Evolutionary conservation across 176 grass and related monocot genomes (phyloP).

Genomic region (Paspalum notatum): DNA sequence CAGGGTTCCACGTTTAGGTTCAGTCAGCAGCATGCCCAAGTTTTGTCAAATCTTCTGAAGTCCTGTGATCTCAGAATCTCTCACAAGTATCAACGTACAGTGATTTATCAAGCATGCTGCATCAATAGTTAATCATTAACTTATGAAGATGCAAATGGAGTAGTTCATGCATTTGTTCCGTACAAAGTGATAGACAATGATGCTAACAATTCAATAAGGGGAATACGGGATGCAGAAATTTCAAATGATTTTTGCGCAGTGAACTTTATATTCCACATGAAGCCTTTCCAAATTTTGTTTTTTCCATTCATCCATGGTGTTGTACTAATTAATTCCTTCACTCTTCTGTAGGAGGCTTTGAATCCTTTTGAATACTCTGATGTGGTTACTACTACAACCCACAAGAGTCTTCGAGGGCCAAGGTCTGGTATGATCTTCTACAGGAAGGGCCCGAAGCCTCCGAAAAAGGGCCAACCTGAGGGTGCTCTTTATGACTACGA

Average conservation of each 20-base stretch:
- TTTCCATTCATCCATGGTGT: neutral
- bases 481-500: conserved; percentile 89
- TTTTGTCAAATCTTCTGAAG: neutral
- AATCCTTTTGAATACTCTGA: conserved; percentile 93
- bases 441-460: conserved; percentile 94
- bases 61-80: neutral
- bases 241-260: neutral
- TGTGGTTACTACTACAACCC: conserved; percentile 93
- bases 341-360: conserved; percentile 71
- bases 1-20: neutral
- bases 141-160: neutral
- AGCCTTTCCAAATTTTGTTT: neutral
- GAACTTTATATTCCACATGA: neutral
- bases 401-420: conserved; percentile 91
- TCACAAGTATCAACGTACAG: neutral
- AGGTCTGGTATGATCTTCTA: conserved; percentile 99
- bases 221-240: neutral
- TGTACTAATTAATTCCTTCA: conserved; percentile 10
- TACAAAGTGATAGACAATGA: conserved; percentile 11
- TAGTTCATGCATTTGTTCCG: neutral
- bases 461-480: conserved; percentile 93
- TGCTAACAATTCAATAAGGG: neutral
- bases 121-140: neutral
- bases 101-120: neutral
- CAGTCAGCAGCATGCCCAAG: neutral